Base-by-base conservation (phyloP, 2,329 filamentous ascomycete genomes). In the Pestalotiopsis sp. region DNA sequence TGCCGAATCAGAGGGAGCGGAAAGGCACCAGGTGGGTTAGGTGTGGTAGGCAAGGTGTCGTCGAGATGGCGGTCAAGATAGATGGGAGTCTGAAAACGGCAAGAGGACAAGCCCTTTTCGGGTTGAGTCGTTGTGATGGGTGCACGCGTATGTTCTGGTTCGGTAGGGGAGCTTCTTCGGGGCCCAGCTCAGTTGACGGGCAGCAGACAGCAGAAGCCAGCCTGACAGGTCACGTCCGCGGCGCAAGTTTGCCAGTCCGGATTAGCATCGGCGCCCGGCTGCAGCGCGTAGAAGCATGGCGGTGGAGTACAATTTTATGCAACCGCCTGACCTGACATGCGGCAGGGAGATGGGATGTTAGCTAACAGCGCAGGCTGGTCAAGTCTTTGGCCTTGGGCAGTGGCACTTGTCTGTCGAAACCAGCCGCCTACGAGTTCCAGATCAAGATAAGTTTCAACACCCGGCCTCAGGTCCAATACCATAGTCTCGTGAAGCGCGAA, bases 31-130 rank as follows among this genome's bases (percentile, higher is more conserved):
- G 69, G 70, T 69, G 66, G 72, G 66, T 68, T 67, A 68, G 68
- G 68, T 68, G 70, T 72, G 71, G 59, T 41, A 68, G 68, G 60
- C 56, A 65, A 66, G 69, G 74, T 68, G 72, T 74, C 68, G 70
- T 71, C 65, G 71, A 77, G 73, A 73, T 75, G 73, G 77, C 77
- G 77, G 77, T 79, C 75, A 78, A 75, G 76, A 74, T 39, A 67
- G 65, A 56, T 68, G 62, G 67, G 36, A 67, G 70, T 68, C 68
- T 70, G 59, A 58, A 72, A 69, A 69, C 64, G 72, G 70, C 60
- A 52, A 67, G 45, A 60, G 52, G 49, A 41, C 25, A 66, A 31
- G 45, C 59, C 31, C 17, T 61, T 61, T 61, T 61, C 59, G 59
- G 59, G 59, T 59, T n/a, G 45, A 52, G 17, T 52, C 45, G 45